phyloP scores from a whole-genome alignment of 1,284 basidiomycete genomes.

The Cutaneotrichosporon spelunceum region DNA sequence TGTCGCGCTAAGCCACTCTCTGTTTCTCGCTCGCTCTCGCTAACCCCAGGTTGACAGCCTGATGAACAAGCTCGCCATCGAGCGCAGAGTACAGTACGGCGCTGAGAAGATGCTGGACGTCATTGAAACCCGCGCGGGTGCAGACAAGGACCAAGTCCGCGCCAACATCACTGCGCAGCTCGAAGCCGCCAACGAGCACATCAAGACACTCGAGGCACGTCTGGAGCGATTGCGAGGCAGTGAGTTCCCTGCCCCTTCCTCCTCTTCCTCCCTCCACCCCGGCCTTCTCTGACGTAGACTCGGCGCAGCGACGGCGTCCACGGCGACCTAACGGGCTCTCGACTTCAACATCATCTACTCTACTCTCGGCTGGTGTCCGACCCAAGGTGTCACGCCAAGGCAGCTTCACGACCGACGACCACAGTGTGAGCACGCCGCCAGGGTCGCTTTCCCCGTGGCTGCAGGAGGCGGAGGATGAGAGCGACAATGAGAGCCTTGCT shows the following conservation, averaged over 20 bases:
- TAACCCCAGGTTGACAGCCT: slow-evolving; percentile 49
- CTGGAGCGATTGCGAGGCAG: slow-evolving; percentile 39
- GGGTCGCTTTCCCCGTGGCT: slow-evolving; percentile 13
- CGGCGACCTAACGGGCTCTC: slow-evolving; percentile 38
- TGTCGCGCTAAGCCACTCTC: no score
- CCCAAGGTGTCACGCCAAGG: slow-evolving; percentile 33
- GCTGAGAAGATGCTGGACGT: slow-evolving; percentile 57
- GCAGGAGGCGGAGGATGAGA: not conserved
- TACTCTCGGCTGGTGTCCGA: slow-evolving; percentile 30
- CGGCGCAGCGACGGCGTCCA: slow-evolving; percentile 33
- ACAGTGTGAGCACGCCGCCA: slow-evolving; percentile 13
- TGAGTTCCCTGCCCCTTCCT: no score
- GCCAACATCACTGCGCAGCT: slow-evolving; percentile 48
- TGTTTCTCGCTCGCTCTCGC: not conserved
- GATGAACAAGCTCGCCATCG: slow-evolving; percentile 52
- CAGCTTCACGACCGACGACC: slow-evolving; percentile 1
- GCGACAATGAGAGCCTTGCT: slow-evolving; percentile 22
- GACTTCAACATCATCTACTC: slow-evolving; percentile 22
- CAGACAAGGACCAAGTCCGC: slow-evolving; percentile 42
- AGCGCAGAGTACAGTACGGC: slow-evolving; percentile 56
- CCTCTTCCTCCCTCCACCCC: no score
- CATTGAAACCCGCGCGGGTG: slow-evolving; percentile 39
- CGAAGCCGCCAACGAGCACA: slow-evolving; percentile 46
- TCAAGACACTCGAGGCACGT: slow-evolving; percentile 40
- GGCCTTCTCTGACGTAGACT: slow-evolving; percentile 20